Base-by-base conservation (phyloP, 495 filamentous ascomycete species). In the Hyaloscypha variabilis region DNA sequence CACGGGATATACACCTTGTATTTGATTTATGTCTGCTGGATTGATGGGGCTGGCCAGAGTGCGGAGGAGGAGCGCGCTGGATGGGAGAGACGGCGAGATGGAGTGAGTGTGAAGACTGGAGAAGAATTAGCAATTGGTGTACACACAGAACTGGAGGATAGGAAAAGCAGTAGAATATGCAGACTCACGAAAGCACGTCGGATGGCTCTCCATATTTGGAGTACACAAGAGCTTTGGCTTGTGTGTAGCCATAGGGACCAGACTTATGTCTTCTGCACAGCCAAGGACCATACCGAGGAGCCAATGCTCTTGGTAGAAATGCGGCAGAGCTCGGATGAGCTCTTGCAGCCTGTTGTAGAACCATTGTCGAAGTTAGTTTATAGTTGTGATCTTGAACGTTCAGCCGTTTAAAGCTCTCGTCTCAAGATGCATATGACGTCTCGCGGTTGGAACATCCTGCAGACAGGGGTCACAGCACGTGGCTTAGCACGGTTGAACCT, bases 1-100 rank as follows among this genome's bases (percentile, higher is more conserved):
- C 62, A 86, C 85, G 66, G 93, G 93, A 82, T 99, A 99, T n/a
- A 94, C 90, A 57, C 96, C 95, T 79, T 99, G 94, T 74, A 98
- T 80, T 50, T 80, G 83, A 81, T 98, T 99, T 67, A 99, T 90
- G 81, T 99, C 95, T 64, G 95, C 93, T 26, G 95, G 95, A 83
- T 99, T 99, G 72, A 98, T 89, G 55, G 95, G 93, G 1, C 92
- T 87, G 54, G 93, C 89, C 71, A 98, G 90, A 68, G 96, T 72
- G 67, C 83, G 83, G 28, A 85, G 71, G 63, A 86, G 78, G 28
- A 81, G 86, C 60, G 92, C 88, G 26, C 87, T 85, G 60, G 89
- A 81, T 67, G 96, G 91, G 66, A 97, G 82, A 30, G 85, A 81
- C 8, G 92, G 88, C 0, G 90, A 88, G 75, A 95, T 90, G 60